Evolutionary conservation across 176 grass and related monocot species (phyloP).

Genomic region (Oryza meridionalis): DNA sequence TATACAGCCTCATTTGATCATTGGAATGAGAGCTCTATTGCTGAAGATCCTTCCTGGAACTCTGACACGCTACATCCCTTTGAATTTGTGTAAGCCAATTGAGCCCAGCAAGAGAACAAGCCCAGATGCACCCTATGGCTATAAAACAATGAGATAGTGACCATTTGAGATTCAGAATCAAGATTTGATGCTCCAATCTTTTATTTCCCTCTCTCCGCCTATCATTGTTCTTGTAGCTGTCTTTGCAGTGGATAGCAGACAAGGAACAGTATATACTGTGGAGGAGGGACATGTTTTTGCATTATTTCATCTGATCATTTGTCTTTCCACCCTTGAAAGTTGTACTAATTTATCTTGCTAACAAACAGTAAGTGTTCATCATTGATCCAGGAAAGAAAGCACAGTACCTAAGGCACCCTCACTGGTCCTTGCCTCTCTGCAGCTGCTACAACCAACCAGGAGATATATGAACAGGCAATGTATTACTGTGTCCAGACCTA

Average conservation of each 20-base stretch:
- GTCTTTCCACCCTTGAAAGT: background rate
- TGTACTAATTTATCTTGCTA: conserved; percentile 24
- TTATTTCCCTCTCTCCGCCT: background rate
- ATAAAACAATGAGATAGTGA: background rate
- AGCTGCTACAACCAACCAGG: background rate
- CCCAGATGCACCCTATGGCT: background rate
- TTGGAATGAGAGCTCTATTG: background rate
- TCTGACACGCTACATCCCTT: background rate
- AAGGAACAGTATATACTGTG: conserved; percentile 33
- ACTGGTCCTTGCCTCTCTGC: background rate
- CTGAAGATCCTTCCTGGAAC: background rate
- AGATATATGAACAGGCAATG: conserved; percentile 6
- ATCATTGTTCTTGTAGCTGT: conserved; percentile 7
- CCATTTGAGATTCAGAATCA: conserved; percentile 23
- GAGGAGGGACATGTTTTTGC: background rate
- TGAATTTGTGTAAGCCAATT: background rate
- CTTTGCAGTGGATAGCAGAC: conserved; percentile 27
- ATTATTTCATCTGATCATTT: conserved; percentile 43
- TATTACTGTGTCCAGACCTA: background rate
- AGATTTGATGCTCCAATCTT: conserved; percentile 5
- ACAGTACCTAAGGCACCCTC: conserved; percentile 22
- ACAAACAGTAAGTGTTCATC: conserved; percentile 19
- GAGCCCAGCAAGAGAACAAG: conserved; percentile 22
- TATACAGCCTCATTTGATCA: background rate
- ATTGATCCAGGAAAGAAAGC: conserved; percentile 5